A percentile compares a stretch with the other conserved stretches of the same genome.
Evolutionary conservation across 495 filamentous ascomycete species (phyloP).

Genomic region (Cercophora sp.): DNA sequence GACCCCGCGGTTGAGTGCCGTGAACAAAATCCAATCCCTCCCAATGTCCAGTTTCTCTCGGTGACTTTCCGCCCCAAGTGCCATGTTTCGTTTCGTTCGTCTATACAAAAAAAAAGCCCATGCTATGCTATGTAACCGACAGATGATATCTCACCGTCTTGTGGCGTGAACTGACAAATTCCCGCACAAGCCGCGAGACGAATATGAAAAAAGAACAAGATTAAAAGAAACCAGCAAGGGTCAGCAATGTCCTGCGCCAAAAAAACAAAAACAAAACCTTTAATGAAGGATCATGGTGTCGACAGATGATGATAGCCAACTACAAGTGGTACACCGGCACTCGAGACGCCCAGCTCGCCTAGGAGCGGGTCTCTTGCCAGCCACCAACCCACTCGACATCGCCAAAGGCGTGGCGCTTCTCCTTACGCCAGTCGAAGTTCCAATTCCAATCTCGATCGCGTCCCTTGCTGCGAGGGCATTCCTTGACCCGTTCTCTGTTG

Average conservation of each 20-base stretch:
- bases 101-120: conserved; percentile 20
- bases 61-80: conserved; percentile 1
- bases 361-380: conserved; percentile 61
- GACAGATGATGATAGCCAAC: conserved; percentile 39
- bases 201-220: conserved; percentile 17
- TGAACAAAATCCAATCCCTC: conserved; percentile 22
- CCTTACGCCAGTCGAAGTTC: conserved; percentile 61
- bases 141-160: conserved; percentile 17
- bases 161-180: conserved; percentile 10
- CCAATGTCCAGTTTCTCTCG: conserved; percentile 28
- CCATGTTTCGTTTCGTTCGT: conserved; percentile 27
- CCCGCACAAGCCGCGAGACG: conserved; percentile 4
- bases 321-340: conserved; percentile 49
- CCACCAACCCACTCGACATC: conserved; percentile 88
- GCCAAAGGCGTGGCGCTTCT: conserved; percentile 61
- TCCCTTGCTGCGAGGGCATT: conserved; percentile 45
- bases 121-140: conserved; percentile 29
- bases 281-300: conserved; percentile 17
- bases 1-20: conserved; percentile 19
- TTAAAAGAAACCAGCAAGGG: conserved; percentile 22
- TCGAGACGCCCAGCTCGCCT: conserved; percentile 25
- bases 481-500: conserved; percentile 45
- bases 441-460: conserved; percentile 53
- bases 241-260: conserved; percentile 25
- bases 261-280: conserved; percentile 8